Base-by-base conservation (phyloP, 2,329 filamentous ascomycete species). In the Podosphaera xanthii region DNA sequence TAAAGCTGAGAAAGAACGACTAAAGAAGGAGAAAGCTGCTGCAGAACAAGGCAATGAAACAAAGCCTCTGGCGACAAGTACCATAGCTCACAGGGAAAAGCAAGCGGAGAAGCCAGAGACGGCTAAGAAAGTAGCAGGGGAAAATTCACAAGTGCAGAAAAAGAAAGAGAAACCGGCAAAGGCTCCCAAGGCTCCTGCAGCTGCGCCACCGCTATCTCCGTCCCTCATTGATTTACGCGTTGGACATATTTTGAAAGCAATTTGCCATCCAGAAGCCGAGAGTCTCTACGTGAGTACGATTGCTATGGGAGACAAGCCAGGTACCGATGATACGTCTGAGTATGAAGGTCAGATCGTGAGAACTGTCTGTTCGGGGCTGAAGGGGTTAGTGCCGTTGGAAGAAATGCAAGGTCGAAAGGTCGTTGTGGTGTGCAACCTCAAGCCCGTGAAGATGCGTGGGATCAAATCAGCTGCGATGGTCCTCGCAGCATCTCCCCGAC, bases 391-490 rank as follows among this genome's bases (percentile, higher is more conserved):
- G 1, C 92, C 92, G 0, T 78, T 98, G 54, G 88, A 87, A 71
- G 88, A 95, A 72, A 96, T 98, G 92, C 92, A 98, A 72, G 83
- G 83, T 69, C 87, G 92, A 71, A 94, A 94, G 75, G 87, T 98
- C 62, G 80, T 98, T 38, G 87, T 92, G 0, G 91, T 98, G 31
- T 94, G 88, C 77, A 98, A 98, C 73, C 80, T 98, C 65, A 98
- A 98, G 78, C 92, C 92, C 57, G 92, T 97, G 71, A 98, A 94
- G 72, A 98, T 98, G 92, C 87, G 92, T 63, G 92, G 92, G 65
- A 79, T 87, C 70, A 85, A 85, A 70, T 85, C 78, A 38, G 77
- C 73, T 59, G 84, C 90, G 68, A 97, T 98, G 92, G 92, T 98
- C 14, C 80, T 98, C 46, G 92, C 92, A 8, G 92, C 92, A 2